Percentiles rank a stretch among this genome's conserved stretches.
These are phyloP conservation scores for Leptographium procerum DNA, from an alignment of 2,329 filamentous ascomycete genomes.

Conservation along the genomic window DNA sequence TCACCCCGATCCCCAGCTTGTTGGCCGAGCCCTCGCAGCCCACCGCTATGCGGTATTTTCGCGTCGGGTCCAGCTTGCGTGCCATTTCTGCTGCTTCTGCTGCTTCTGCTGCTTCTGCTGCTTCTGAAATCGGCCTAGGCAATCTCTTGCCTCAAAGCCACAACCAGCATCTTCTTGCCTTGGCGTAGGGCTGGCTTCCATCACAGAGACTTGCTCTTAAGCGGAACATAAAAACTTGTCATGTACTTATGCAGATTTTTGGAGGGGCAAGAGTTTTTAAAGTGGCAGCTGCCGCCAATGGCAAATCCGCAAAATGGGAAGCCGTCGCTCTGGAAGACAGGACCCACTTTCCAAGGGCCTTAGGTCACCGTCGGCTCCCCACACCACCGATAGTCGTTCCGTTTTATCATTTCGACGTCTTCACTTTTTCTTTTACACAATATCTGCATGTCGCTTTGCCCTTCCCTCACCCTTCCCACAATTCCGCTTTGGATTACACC, in stretches of 20 bases:
- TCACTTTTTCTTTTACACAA: too few relatives aligned
- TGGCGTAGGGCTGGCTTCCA: background rate
- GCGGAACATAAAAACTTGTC: background rate
- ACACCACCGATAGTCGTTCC: slow-evolving; percentile 2
- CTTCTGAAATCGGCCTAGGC: background rate
- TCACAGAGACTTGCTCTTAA: background rate
- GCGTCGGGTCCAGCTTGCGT: slow-evolving; percentile 12
- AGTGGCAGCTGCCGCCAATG: background rate
- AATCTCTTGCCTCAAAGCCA: too few relatives aligned
- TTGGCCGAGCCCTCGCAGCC: slow-evolving; percentile 87
- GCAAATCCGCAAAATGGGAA: background rate
- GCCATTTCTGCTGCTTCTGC: background rate
- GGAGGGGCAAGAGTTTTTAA: background rate
- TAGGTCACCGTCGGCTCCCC: slow-evolving; percentile 3
- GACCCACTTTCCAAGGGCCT: background rate
- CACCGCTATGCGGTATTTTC: slow-evolving; percentile 39
- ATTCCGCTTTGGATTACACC: background rate
- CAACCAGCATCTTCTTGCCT: too few relatives aligned
- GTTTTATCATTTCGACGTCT: too few relatives aligned
- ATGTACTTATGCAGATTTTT: background rate
- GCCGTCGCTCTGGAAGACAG: background rate
- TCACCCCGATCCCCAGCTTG: slow-evolving; percentile 90
- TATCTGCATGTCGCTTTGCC: background rate
- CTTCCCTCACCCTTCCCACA: background rate
- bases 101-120: background rate